Evolutionary conservation across 495 filamentous ascomycete species (phyloP).

Genomic region (Xylaria longipes): DNA sequence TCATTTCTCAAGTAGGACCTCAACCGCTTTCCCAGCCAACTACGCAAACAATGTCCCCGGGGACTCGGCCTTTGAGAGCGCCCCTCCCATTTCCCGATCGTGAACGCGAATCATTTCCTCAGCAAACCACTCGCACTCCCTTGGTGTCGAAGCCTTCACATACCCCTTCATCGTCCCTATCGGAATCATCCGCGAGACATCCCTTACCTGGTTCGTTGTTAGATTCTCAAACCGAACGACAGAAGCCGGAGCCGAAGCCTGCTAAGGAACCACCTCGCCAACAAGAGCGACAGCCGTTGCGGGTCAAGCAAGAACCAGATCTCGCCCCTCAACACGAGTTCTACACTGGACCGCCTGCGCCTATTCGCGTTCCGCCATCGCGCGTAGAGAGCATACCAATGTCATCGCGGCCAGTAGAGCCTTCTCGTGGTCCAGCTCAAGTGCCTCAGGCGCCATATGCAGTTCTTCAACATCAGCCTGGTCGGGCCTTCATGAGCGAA

Average conservation of each 20-base stretch:
- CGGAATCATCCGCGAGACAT: slow-evolving; percentile 38
- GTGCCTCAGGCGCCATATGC: slow-evolving; percentile 41
- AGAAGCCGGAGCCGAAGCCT: slow-evolving; percentile 35
- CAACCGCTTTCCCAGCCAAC: slow-evolving; percentile 38
- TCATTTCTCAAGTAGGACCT: slow-evolving; percentile 34
- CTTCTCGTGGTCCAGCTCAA: slow-evolving; percentile 46
- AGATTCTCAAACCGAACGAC: slow-evolving; percentile 39
- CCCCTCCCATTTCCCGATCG: slow-evolving; percentile 40
- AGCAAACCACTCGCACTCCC: slow-evolving; percentile 34
- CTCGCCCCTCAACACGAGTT: slow-evolving; percentile 43
- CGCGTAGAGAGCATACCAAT: slow-evolving; percentile 47
- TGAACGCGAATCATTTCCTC: slow-evolving; percentile 36
- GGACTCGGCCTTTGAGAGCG: slow-evolving; percentile 44
- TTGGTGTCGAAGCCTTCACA: slow-evolving; percentile 35
- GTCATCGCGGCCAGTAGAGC: slow-evolving; percentile 48
- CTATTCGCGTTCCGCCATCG: slow-evolving; percentile 39
- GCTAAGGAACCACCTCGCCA: slow-evolving; percentile 36
- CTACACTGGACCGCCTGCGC: slow-evolving; percentile 33
- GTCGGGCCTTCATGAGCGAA: slow-evolving; percentile 44
- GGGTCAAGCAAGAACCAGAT: slow-evolving; percentile 56
- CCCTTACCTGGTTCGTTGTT: slow-evolving; percentile 38
- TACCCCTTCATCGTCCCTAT: slow-evolving; percentile 30
- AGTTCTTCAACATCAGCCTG: slow-evolving; percentile 40
- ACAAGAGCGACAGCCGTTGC: slow-evolving; percentile 41
- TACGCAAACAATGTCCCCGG: slow-evolving; percentile 49